Percentiles rank a stretch among this genome's conserved stretches.
Conservation (phyloP, 2,329 filamentous ascomycete species). For the Ophiocordyceps camponoti-leonardi region DNA sequence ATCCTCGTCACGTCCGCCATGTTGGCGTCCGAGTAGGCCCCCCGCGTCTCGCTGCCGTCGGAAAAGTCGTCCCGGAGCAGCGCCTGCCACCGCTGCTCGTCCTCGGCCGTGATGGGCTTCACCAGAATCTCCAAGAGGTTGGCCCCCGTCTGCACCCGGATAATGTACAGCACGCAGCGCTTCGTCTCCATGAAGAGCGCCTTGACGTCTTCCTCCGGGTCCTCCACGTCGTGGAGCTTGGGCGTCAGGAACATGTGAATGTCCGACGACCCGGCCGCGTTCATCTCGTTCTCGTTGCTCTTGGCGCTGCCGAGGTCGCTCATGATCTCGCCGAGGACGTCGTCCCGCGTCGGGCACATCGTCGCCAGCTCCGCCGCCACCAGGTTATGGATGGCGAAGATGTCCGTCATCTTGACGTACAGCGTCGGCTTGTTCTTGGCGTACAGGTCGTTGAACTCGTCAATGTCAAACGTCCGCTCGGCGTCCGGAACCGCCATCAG, state of each 20-base stretch:
- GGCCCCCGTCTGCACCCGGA: conserved; percentile 78
- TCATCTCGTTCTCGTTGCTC: conserved; percentile 87
- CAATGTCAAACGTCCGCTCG: conserved; percentile 89
- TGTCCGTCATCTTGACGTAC: conserved; percentile 98
- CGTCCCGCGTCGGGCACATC: conserved; percentile 68
- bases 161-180: conserved; percentile 91
- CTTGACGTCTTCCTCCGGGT: conserved; percentile 85
- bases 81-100: conserved; percentile 74
- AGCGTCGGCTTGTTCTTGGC: conserved; percentile 90
- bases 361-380: conserved; percentile 61
- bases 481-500: conserved; percentile 73
- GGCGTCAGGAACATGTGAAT: conserved; percentile 83
- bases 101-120: conserved; percentile 71
- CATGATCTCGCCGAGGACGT: conserved; percentile 78
- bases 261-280: conserved; percentile 69
- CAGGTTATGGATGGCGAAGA: conserved; percentile 88
- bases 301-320: conserved; percentile 91
- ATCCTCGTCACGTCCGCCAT: conserved; percentile 80
- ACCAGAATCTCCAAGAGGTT: conserved; percentile 94
- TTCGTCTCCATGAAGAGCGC: conserved; percentile 97
- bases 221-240: conserved; percentile 76
- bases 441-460: conserved; percentile 97
- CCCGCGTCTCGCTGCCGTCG: conserved; percentile 49
- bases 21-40: conserved; percentile 79
- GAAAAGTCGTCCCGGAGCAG: conserved; percentile 68